Base-by-base conservation (phyloP, 108 stramenopile species). In the Licmophora abbreviata region DNA sequence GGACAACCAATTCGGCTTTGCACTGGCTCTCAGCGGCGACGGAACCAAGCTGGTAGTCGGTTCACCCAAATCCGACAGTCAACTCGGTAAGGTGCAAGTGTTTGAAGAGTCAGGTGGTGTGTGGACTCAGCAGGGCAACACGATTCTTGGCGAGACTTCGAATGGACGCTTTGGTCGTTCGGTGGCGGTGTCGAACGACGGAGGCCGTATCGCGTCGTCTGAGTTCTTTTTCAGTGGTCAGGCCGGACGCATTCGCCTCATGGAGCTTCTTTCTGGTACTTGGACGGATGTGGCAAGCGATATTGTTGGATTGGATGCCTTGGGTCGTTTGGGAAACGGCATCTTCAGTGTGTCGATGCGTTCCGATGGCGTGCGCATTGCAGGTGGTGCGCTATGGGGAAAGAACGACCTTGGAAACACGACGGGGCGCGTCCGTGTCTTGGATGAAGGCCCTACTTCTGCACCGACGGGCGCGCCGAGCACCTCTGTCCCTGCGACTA, bases 161-260 rank as follows among this genome's bases (percentile, higher is more conserved):
- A 18, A 42, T 23, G 58, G 60, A 32, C 31, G 48, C 4, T 63
- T 65, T 37, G 73, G 72, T 28, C 62, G 72, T 57, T 46, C 72
- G 1, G 56, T 78, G 1, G 38, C 72, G 1, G 23, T 77, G 3
- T 63, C 60, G 12, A 40, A 50, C 18, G 69, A 68, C 40, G 69
- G 69, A 9, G 14, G 3, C 1, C 46, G 70, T 0, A 35, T 77
- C 21, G 70, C 63, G 4, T 65, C 58, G 21, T 53, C 71, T 2
- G 30, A 29, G 1, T 50, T 32, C 28, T 50, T 50, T 25, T 21
- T 20, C 21, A 25, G 15, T 32, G 14, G 21, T 9, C 15, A 18
- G 15, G 30, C 31, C 18, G 48, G 48, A 12, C 48, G 15, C 14
- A 31, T 20, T 4, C 48, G 48, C 4, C 15, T 50, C 14, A 32